Base-by-base conservation (phyloP, 2,329 filamentous ascomycete species). In the Cercospora sojina region DNA sequence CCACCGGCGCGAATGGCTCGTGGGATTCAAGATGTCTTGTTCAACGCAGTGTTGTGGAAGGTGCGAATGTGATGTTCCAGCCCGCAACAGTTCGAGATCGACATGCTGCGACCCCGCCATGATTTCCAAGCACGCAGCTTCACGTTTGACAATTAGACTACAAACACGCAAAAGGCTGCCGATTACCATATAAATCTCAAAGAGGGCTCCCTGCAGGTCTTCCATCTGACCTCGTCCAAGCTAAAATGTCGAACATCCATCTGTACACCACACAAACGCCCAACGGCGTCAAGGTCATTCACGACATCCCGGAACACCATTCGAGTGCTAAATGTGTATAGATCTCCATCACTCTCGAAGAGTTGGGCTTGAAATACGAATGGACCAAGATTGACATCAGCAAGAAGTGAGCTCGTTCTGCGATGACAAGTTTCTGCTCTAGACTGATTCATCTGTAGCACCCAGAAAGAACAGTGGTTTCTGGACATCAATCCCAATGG, bases 401-500 rank as follows among this genome's bases (percentile, higher is more conserved):
- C 69, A 90, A 91, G 69, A 91, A 92, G 64, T 66, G 25, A 47
- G 64, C 23, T 20, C 13, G 29, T 13, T 38, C 25, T 6, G 4
- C n/a, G 23, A 4, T 32, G 5, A 6, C 2, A 2, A 20, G 1
- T 2, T 5, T 13, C 25, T 25, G 23, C 10, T 7, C 12, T 9
- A 2, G 8, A 13, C 38, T 60, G 18, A 49, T 3, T 13, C 31
- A 6, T n/a, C 3, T 43, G 38, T 23, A 66, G 64, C 77, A 85
- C 82, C n/a, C 92, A 96, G 74, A 96, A 95, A 74, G 86, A 94
- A 78, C 87, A 87, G 16, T 96, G 91, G 92, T 97, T 94, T 80
- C 85, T 96, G 29, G 88, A 89, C 61, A 96, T 97, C 81, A 97
- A 97, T 80, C 93, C 93, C 70, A 97, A 97, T 78, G 93, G 64